Evolutionary conservation across 2,329 filamentous ascomycete genomes (phyloP), one percentile per base, ranked within the genome.

Genomic region (Neoarthrinium moseri): DNA sequence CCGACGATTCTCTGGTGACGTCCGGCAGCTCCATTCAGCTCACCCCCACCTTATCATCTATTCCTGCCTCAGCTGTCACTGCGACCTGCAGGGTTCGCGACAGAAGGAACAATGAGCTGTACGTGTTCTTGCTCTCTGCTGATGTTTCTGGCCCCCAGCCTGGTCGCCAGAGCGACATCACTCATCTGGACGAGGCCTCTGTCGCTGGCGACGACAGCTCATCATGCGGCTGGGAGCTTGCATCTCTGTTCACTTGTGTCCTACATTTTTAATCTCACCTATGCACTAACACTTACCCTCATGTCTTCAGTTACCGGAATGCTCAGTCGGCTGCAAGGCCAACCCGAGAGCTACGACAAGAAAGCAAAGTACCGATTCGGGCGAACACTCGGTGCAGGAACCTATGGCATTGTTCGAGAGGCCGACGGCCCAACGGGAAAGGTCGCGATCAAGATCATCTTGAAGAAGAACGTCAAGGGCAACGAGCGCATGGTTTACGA

Each of bases 401-500:
- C 94, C 60, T 99, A 99, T 77, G 94, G 94, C 63, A 95, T 99
- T 62, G 94, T 99, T 61, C 84, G 94, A 59, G 94, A 99, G 72
- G 94, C 94, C 50, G 91, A 96, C 51, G 81, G 89, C 56, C 83
- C 86, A 33, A 78, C 80, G 17, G 89, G 90, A 66, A 81, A 96
- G 76, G 91, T 95, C 50, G 94, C 94, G 32, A 82, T 99, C 70
- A 99, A 99, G 79, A 97, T 99, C 67, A 99, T 99, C 68, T 76
- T 97, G 62, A 99, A 99, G 81, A 96, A 96, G 77, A 97, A 96
- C 70, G 92, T 99, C 65, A 95, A 91, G 68, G 92, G 91, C 54
- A 97, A 97, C 61, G 94, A 99, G 75, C 84, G 87, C 67, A 99
- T 99, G 94, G 94, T 99, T 32, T 94, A 95, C 67, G 94, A 99